Conservation (phyloP, 306 rosid species). For the Ammopiptanthus mongolicus region DNA sequence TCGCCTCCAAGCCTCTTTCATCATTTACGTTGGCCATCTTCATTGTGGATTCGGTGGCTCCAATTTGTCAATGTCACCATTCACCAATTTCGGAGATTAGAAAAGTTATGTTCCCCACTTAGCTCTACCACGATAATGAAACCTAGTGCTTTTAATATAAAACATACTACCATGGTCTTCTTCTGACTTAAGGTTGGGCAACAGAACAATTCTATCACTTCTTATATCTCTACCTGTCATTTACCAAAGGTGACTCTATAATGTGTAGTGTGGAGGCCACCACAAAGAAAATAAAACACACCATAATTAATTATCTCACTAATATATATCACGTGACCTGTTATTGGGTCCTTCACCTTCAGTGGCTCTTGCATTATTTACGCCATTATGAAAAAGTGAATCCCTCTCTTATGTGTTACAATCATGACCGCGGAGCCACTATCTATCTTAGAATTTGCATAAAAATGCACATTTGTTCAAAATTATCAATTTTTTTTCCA, state of each 20-base stretch:
- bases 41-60: constrained; percentile 33
- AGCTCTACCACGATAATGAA: constrained; percentile 30
- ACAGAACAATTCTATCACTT: neutral
- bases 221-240: neutral
- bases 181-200: neutral
- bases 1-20: constrained; percentile 27
- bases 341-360: constrained; percentile 22
- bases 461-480: neutral
- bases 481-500: neutral
- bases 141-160: constrained; percentile 22
- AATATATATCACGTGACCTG: constrained; percentile 19
- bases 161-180: neutral
- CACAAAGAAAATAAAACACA: neutral
- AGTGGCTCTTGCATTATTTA: constrained; percentile 22
- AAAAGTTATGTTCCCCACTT: constrained; percentile 63
- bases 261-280: constrained; percentile 20
- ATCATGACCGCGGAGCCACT: constrained; percentile 22
- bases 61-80: constrained; percentile 43
- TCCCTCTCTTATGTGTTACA: constrained; percentile 16
- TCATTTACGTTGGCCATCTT: constrained; percentile 38
- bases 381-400: constrained; percentile 17
- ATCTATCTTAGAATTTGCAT: neutral
- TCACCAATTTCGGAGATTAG: constrained; percentile 54
- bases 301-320: constrained; percentile 10
- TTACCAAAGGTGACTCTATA: neutral